Conservation (phyloP, 345 rosid species). For the Lepidium sativum region DNA sequence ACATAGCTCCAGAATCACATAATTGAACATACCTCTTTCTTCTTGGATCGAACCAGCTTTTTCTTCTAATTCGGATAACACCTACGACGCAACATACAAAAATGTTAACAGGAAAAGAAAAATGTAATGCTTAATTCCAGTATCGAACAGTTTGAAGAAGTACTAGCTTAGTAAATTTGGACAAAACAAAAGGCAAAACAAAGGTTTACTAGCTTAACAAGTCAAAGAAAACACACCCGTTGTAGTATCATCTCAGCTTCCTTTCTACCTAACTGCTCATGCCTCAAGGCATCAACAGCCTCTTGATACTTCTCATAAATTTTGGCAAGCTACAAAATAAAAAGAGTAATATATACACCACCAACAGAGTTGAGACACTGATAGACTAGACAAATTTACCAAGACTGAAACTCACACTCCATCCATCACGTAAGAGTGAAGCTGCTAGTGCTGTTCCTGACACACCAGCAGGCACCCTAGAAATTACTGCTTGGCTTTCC, state of each 20-base stretch:
- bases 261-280: conserved; percentile 91
- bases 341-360: background rate
- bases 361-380: conserved; percentile 3
- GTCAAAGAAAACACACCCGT: conserved; percentile 43
- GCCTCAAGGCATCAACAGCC: conserved; percentile 91
- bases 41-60: conserved; percentile 81
- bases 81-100: conserved; percentile 38
- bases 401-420: conserved; percentile 71
- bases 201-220: background rate
- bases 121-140: background rate
- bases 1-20: background rate
- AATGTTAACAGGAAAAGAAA: background rate
- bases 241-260: conserved; percentile 84
- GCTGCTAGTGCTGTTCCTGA: conserved; percentile 97
- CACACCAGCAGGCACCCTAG: conserved; percentile 80
- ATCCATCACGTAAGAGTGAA: conserved; percentile 92
- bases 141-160: background rate
- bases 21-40: conserved; percentile 62
- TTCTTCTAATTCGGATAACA: conserved; percentile 80
- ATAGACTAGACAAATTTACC: background rate
- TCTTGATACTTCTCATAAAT: conserved; percentile 95
- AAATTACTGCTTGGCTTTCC: conserved; percentile 40
- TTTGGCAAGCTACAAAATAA: conserved; percentile 56
- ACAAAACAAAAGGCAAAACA: conserved; percentile 6
- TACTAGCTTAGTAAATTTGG: background rate